Evolutionary conservation across 108 stramenopile genomes (phyloP).

Genomic region (Phaeodactylum tricornutum): DNA sequence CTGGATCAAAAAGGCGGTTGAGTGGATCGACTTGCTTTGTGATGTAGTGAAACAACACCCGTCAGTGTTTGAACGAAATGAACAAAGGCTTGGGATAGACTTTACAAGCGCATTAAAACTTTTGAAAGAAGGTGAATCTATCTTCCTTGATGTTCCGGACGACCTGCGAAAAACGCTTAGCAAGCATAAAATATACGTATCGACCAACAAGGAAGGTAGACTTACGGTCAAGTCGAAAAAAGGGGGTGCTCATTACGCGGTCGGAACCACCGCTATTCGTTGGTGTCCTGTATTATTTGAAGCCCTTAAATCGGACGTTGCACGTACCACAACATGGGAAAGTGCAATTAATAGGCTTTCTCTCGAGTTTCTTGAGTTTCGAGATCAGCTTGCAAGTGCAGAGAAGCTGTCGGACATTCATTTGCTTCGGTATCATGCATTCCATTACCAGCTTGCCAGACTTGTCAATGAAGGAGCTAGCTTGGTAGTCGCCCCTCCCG

Average conservation of each 20-base stretch:
- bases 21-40: constrained; percentile 49
- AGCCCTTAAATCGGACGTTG: constrained; percentile 40
- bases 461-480: not conserved
- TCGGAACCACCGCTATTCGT: constrained; percentile 45
- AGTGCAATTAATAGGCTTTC: constrained; percentile 1
- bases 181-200: constrained; percentile 32
- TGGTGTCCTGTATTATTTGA: constrained; percentile 69
- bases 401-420: not conserved
- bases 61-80: constrained; percentile 1
- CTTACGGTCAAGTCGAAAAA: constrained; percentile 43
- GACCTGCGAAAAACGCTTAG: constrained; percentile 45
- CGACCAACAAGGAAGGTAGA: constrained; percentile 30
- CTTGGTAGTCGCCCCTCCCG: not conserved
- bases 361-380: constrained; percentile 11
- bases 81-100: not conserved
- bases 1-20: constrained; percentile 54
- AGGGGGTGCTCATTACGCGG: constrained; percentile 42
- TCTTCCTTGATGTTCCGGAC: constrained; percentile 47
- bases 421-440: not conserved
- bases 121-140: constrained; percentile 25
- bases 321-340: constrained; percentile 33
- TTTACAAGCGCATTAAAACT: constrained; percentile 15
- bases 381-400: not conserved
- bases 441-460: not conserved
- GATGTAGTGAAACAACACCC: no score